A percentile compares a stretch with the other conserved stretches of the same genome.
Conservation (phyloP, 441 rosid genomes). For the California macrophylla region DNA sequence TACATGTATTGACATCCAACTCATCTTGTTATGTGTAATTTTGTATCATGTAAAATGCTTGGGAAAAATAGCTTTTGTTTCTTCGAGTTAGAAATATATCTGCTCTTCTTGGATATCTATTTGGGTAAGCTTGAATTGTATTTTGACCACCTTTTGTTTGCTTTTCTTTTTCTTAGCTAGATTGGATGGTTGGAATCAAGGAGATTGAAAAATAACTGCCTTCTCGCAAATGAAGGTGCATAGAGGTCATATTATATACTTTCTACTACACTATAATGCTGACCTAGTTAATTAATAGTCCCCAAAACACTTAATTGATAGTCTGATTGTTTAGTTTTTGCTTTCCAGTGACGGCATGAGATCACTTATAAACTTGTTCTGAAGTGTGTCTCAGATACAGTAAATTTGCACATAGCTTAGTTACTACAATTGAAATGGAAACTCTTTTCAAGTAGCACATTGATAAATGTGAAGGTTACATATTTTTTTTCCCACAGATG, state of each 20-base stretch:
- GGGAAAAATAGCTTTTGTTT: not conserved
- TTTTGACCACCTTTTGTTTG: constrained; percentile 6
- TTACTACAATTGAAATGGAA: not conserved
- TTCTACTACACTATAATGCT: not conserved
- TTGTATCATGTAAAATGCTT: not conserved
- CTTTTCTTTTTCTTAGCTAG: constrained; percentile 19
- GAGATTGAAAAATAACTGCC: constrained; percentile 11
- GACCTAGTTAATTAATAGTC: not conserved
- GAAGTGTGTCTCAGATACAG: not conserved
- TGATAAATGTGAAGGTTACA: not conserved
- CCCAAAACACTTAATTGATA: not conserved
- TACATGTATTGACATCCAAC: not conserved
- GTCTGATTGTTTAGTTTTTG: not conserved
- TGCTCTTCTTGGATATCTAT: constrained; percentile 10
- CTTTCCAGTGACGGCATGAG: not conserved
- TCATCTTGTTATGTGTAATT: not conserved
- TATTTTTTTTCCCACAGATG: not conserved
- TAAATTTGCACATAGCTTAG: not conserved
- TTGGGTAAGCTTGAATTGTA: constrained; percentile 13
- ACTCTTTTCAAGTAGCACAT: not conserved
- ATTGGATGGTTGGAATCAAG: constrained; percentile 18
- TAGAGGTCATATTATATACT: not conserved
- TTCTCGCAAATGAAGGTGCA: constrained; percentile 26
- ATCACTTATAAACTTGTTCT: not conserved
- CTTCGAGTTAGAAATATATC: not conserved